Evolutionary conservation across 352 stramenopile species (phyloP), one percentile per base, ranked within the genome.

Genomic region (Phytophthora citricola): DNA sequence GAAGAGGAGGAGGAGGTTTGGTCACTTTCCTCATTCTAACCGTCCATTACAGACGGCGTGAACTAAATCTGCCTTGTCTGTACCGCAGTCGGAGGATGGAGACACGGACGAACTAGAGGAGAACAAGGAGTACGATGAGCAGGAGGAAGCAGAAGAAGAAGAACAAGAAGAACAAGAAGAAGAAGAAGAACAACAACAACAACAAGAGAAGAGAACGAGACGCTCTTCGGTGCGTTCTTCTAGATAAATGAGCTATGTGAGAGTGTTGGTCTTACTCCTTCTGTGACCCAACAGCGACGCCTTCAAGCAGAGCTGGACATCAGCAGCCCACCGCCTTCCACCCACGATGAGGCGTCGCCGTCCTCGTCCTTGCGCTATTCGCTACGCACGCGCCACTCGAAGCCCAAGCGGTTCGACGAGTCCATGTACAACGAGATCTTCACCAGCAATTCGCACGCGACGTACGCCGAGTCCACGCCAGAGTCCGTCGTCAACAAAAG

Each of bases 401-500:
- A 89, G 43, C 76, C 84, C n/a, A 68, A 78, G 24, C 81, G 73
- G 14, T 91, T 91, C 62, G 81, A 91, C 31, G 69, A 81, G 49
- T 79, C 67, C 39, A 58, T 91, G 10, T 93, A 91, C 67, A 82
- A 93, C 57, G 81, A 91, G 40, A 79, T 90, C 27, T 93, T 93
- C 29, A 69, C 71, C 15, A 36, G 31, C 31, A 67, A 46, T 14
- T 72, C 74, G 3, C 69, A 68, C 44, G 9, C 50, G 24, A 61
- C 58, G 6, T 73, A 63, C 58, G n/a, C 55, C 8, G 44, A 64
- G 40, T 50, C 48, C 34, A 68, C 68, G 14, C 46, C 46, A 1
- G 59, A 72, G 51, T 56, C 58, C 5, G 39, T 49, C 24, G 31
- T 48, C 2, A 29, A 43, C 12, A 66, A 50, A 34, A 81, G 76